Evolutionary conservation across 345 rosid genomes (phyloP), one percentile per base, ranked within the genome.

Genomic region (Salix caprea): DNA sequence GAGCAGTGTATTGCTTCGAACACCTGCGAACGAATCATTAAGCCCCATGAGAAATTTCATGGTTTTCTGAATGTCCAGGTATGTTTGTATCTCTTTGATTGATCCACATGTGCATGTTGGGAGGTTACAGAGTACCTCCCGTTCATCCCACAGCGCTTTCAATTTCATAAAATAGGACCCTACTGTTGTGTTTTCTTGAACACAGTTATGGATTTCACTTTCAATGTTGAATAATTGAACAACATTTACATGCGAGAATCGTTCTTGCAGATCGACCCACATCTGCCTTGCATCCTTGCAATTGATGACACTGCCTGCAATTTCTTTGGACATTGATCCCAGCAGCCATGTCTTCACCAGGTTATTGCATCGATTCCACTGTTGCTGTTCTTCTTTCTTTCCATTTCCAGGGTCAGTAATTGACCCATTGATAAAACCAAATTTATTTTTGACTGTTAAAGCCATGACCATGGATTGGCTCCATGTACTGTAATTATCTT

Each of bases 91-190:
- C n/a, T 66, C 42, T 30, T 66, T 32, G 21, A 6, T 66, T 12
- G 42, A 13, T 1, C 69, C 69, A 66, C 44, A 66, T 16, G 23
- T 66, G 42, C 44, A 66, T 1, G 21, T 16, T 23, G 69, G 44
- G 5, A 66, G 5, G 7, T n/a, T 7, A 2, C 44, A 61, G 9
- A 61, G 4, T 14, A 4, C 30, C 8, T 8, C 42, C 0, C 42
- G 0, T 39, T 39, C 11, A 1, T 39, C 42, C 42, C 42, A 39
- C 0, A 39, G 0, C 0, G 0, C 42, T 0, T 39, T 39, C 10
- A 39, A 9, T 9, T 39, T 39, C 10, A 0, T 66, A 9, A 34
- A 66, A 11, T 34, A 66, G 34, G 69, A 66, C 2, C 69, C 11
- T 5, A 66, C 69, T 32, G 1, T 14, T 1, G 6, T 14, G 4